Evolutionary conservation across 495 filamentous ascomycete species (phyloP), one percentile per base, ranked within the genome.

Genomic region (Aspergillus indologenus): DNA sequence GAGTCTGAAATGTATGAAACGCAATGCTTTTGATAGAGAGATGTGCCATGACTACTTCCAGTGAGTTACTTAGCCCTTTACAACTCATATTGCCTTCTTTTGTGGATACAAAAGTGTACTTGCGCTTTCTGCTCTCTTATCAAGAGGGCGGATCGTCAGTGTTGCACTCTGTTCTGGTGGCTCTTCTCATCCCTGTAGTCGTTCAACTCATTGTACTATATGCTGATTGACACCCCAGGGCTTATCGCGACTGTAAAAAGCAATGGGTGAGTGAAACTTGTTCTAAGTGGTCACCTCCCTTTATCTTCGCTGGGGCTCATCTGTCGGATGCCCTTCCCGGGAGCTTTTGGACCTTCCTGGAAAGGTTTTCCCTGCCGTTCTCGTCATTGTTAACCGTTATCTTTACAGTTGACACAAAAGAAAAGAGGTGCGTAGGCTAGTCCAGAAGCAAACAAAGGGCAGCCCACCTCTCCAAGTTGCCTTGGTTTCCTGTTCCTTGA

Each of bases 11-110:
- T 98, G 93, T 74, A 79, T 98, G 71, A 85, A 90, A 63, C 85
- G 93, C 21, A 98, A 98, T 74, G 85, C 75, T 2, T 90, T 85
- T 19, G 91, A 96, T 70, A 82, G 85, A 54, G 81, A 87, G n/a
- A 86, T 97, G 84, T 98, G 93, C 67, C 74, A 75, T 51, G 94
- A 97, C 70, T 98, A 94, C 71, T 98, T 98, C 67, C 89, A 96
- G 92, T 97, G 66, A 43, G 73, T 66, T n/a, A n/a, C 34, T 52
- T 52, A n/a, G 15, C 53, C 17, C 42, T n/a, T 53, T 54, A 19
- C 42, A 34, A 55, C 26, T 43, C 56, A 18, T 45, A 24, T 31
- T 19, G 43, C 18, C 53, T 18, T 48, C 61, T 59, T 29, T 56
- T 46, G 12, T 11, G 2, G 2, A 40, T 15, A 11, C 34, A 40